Evolutionary conservation across 2,329 filamentous ascomycete genomes (phyloP).

Genomic region (Metarhizium anisopliae): DNA sequence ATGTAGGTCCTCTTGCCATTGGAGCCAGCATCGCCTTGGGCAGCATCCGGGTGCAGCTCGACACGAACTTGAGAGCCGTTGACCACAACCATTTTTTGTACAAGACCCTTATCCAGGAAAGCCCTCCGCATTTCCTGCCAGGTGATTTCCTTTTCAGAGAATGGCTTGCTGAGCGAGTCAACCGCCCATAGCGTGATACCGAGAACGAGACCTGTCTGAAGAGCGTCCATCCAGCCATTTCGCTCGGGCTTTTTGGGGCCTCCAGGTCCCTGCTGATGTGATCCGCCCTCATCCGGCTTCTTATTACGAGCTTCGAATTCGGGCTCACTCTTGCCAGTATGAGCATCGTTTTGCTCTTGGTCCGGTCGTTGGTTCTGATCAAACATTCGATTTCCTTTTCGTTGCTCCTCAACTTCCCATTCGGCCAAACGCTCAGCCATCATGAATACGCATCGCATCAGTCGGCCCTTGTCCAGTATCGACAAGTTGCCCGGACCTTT

Average conservation of each 20-base stretch:
- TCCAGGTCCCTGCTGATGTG: conserved; percentile 20
- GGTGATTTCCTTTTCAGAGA: conserved; percentile 66
- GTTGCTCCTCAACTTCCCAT: conserved; percentile 15
- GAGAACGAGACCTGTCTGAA: conserved; percentile 28
- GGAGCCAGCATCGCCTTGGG: conserved; percentile 28
- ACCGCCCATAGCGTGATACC: conserved; percentile 47
- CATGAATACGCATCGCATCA: conserved; percentile 27
- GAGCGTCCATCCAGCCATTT: conserved; percentile 25
- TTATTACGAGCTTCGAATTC: conserved; percentile 10
- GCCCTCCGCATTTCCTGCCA: conserved; percentile 95
- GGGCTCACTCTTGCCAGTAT: conserved; percentile 11
- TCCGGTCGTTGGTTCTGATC: conserved; percentile 14
- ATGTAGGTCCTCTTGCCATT: conserved; percentile 51
- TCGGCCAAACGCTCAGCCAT: conserved; percentile 27
- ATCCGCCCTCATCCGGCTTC: conserved; percentile 12
- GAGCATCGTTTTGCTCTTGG: conserved; percentile 11
- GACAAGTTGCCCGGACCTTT: conserved; percentile 44
- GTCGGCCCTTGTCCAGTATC: conserved; percentile 27
- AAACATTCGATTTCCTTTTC: conserved; percentile 13
- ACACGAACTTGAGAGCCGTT: conserved; percentile 66
- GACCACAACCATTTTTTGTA: conserved; percentile 83
- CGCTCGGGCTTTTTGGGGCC: conserved; percentile 25
- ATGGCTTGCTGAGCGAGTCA: conserved; percentile 29
- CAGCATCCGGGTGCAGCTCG: conserved; percentile 66
- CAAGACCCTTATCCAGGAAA: conserved; percentile 91